Conservation (phyloP, 345 rosid species). For the Pseudoturritis turrita region DNA sequence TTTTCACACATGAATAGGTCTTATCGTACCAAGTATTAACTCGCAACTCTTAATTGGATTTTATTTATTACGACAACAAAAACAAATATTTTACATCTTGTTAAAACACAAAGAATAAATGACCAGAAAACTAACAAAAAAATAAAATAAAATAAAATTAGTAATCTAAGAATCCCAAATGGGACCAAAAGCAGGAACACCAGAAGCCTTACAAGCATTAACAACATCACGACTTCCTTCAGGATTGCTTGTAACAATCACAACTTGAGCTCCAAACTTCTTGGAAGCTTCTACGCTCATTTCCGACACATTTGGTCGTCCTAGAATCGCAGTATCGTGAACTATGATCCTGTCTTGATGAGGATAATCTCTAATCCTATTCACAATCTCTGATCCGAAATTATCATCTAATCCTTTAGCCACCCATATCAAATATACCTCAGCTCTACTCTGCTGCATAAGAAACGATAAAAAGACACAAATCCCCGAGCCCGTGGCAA, state of each 20-base stretch:
- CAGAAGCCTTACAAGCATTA: constrained; percentile 52
- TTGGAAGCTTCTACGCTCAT: constrained; percentile 64
- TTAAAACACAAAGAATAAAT: neutral
- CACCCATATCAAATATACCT: constrained; percentile 66
- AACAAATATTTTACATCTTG: neutral
- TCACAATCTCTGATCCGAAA: constrained; percentile 60
- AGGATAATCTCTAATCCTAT: constrained; percentile 47
- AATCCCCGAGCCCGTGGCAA: constrained; percentile 84
- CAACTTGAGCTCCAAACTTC: constrained; percentile 67
- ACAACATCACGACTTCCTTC: constrained; percentile 83
- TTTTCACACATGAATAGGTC: too few species aligned
- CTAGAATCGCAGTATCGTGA: constrained; percentile 59
- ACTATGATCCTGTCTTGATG: constrained; percentile 54
- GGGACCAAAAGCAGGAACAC: constrained; percentile 83
- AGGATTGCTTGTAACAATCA: constrained; percentile 85
- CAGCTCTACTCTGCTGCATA: constrained; percentile 57
- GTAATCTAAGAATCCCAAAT: constrained; percentile 72
- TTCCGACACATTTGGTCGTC: constrained; percentile 65
- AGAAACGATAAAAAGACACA: constrained; percentile 80
- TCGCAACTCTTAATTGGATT: neutral
- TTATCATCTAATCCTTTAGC: constrained; percentile 72
- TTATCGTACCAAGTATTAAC: too few species aligned
- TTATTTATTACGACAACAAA: neutral
- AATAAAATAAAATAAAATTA: neutral
- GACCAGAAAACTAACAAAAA: neutral